Base-by-base conservation (phyloP, 2,329 filamentous ascomycete genomes). In the Diaporthe sp. region DNA sequence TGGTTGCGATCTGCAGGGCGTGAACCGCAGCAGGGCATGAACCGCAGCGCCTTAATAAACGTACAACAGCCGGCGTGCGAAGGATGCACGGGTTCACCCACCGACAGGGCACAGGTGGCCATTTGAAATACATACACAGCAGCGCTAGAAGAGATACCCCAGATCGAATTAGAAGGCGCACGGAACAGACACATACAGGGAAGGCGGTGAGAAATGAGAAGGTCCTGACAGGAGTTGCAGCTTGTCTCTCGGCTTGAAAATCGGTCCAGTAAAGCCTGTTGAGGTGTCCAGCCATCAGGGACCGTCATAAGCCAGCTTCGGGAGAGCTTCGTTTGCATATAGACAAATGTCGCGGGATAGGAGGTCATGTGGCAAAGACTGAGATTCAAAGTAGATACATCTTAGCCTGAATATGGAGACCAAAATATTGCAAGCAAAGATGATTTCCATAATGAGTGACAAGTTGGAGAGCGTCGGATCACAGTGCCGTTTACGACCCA, bases 111-210 rank as follows among this genome's bases (percentile, higher is more conserved):
- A 42, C 49, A 39, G 34, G 49, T 70, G 49, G 10, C 49, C n/a
- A 42, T 31, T 22, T 19, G 9, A 28, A 37, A 31, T 31, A 31
- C 46, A 28, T 55, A 42, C 34, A 70, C 49, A 70, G 13, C 34
- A 70, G 65, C 65, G n/a, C n/a, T 70, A 70, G 49, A 70, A 28
- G 34, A 55, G 65, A 70, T 70, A 70, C 65, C 65, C 65, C 46
- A 13, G 49, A 22, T 70, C n/a, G 65, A 55, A 19, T 70, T 70
- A 28, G 4, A 55, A 25, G 62, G 34, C 49, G 49, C n/a, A 55
- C 46, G n/a, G 65, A 17, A 42, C 3, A 51, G 15, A n/a, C 22
- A 28, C 19, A 28, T 39, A 8, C 12, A 46, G 15, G 15, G 13
- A 15, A 13, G 5, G 42, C 17, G 25, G 8, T 10, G 12, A 25